Evolutionary conservation across 2,329 filamentous ascomycete species (phyloP), one percentile per base, ranked within the genome.

Genomic region (Hypoxylon rubiginosum): DNA sequence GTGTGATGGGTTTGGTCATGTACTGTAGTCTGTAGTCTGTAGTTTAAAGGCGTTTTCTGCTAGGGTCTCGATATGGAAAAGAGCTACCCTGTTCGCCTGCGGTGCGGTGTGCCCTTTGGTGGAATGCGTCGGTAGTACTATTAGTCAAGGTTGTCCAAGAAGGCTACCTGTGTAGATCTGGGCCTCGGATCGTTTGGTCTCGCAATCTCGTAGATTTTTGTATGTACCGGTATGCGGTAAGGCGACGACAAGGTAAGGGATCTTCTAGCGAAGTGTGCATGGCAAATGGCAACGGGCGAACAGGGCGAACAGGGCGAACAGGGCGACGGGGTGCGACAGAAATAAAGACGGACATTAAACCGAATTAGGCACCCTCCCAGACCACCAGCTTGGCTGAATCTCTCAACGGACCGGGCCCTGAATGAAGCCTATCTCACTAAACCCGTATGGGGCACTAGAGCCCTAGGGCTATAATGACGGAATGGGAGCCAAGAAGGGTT

Each of bases 341-440:
- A 39, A 57, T 51, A 59, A 66, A 50, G 39, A 62, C 58, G 63
- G 58, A 45, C 58, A 58, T 62, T 62, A 61, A 53, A 66, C 66
- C 55, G 52, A 53, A 56, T 58, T 58, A 10, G 63, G 58, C 41
- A 58, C 50, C 52, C 57, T 43, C 41, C 51, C 13, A 49, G 43
- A 13, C 4, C 15, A 13, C 34, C 34, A n/a, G 34, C 24, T 21
- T 61, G 54, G 60, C 36, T 64, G 56, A 60, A 64, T 58, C 50
- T 24, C 43, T 69, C 43, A 58, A 62, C 64, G 57, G 64, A 67
- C 64, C 60, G 67, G 62, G 26, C 53, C 53, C 57, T 36, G 53
- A 56, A 52, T 34, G 41, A 58, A 69, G 58, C 60, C 56, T 66
- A 62, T 66, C 62, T 68, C 43, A 57, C 53, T 67, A 61, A 69